Percentiles rank a stretch among this genome's conserved stretches.
These are phyloP conservation scores for Cyclaneusma minus DNA, from an alignment of 2,329 filamentous ascomycete species.

Conservation along the genomic window DNA sequence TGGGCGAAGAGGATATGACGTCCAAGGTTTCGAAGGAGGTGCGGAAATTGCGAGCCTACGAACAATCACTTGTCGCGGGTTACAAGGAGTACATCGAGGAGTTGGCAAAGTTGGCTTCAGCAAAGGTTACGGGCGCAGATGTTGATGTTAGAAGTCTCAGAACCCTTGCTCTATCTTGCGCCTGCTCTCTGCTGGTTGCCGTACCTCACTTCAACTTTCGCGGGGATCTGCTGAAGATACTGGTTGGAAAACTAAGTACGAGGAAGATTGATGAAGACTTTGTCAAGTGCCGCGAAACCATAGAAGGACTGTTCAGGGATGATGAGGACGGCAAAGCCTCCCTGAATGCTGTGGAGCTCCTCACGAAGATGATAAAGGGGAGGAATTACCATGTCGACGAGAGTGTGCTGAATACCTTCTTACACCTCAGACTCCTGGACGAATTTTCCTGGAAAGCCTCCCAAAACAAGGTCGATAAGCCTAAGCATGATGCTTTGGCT, in stretches of 20 bases:
- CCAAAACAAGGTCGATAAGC: conserved; percentile 53
- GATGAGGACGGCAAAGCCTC: conserved; percentile 85
- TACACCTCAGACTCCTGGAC: conserved; percentile 73
- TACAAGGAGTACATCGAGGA: conserved; percentile 78
- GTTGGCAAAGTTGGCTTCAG: conserved; percentile 52
- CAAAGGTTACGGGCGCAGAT: conserved; percentile 22
- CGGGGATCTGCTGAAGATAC: conserved; percentile 68
- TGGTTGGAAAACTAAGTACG: conserved; percentile 69
- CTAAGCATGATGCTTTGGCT: conserved; percentile 23
- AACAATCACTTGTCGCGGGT: conserved; percentile 70
- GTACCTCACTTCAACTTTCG: conserved; percentile 98
- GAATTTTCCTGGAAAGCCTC: conserved; percentile 81
- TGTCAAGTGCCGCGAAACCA: conserved; percentile 56
- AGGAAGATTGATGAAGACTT: conserved; percentile 61
- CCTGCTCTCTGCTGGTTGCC: conserved; percentile 61
- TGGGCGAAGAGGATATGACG: conserved; percentile 56
- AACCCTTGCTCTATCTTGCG: conserved; percentile 70
- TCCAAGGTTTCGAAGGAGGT: conserved; percentile 89
- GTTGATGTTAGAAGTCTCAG: conserved; percentile 35
- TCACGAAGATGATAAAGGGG: conserved; percentile 92
- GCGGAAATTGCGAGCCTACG: conserved; percentile 64
- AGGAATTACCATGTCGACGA: conserved; percentile 74
- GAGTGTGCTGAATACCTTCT: conserved; percentile 75
- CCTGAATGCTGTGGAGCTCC: conserved; percentile 67
- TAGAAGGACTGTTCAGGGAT: conserved; percentile 69